A percentile compares a stretch with the other conserved stretches of the same genome.
phyloP scores from a whole-genome alignment of 805 yeast genomes.

The Candida railenensis region DNA sequence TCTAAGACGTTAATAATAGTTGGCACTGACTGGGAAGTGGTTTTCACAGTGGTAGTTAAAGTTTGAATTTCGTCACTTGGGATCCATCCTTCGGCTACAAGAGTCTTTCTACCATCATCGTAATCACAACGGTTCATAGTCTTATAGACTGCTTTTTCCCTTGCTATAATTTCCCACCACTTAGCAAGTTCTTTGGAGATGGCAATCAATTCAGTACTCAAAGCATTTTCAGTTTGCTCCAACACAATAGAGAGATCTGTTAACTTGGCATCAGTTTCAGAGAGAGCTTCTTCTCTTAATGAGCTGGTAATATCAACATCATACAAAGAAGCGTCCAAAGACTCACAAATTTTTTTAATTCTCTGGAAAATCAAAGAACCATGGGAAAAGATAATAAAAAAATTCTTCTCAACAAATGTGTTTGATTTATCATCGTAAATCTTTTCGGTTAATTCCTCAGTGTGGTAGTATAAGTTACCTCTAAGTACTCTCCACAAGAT shows the following conservation, averaged over 20 bases:
- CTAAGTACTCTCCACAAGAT: constrained; percentile 91
- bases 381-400: constrained; percentile 88
- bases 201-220: constrained; percentile 74
- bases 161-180: constrained; percentile 62
- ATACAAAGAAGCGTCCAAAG: constrained; percentile 80
- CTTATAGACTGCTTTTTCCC: constrained; percentile 82
- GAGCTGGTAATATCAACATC: constrained; percentile 46
- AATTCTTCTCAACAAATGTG: constrained; percentile 64
- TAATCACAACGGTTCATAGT: constrained; percentile 77
- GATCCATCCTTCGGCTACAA: constrained; percentile 96
- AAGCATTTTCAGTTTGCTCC: constrained; percentile 51
- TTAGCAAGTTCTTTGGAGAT: constrained; percentile 70
- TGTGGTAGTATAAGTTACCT: constrained; percentile 82
- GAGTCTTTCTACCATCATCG: constrained; percentile 79
- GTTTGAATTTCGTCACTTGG: constrained; percentile 72
- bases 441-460: constrained; percentile 68
- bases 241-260: constrained; percentile 35
- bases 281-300: constrained; percentile 30
- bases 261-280: constrained; percentile 24
- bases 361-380: constrained; percentile 73
- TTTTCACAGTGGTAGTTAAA: constrained; percentile 67
- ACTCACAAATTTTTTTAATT: constrained; percentile 81
- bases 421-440: constrained; percentile 62
- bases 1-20: constrained; percentile 56
- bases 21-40: constrained; percentile 48